Base-by-base conservation (phyloP, 148 eudicot genomes). In the Rhododendron henanense region DNA sequence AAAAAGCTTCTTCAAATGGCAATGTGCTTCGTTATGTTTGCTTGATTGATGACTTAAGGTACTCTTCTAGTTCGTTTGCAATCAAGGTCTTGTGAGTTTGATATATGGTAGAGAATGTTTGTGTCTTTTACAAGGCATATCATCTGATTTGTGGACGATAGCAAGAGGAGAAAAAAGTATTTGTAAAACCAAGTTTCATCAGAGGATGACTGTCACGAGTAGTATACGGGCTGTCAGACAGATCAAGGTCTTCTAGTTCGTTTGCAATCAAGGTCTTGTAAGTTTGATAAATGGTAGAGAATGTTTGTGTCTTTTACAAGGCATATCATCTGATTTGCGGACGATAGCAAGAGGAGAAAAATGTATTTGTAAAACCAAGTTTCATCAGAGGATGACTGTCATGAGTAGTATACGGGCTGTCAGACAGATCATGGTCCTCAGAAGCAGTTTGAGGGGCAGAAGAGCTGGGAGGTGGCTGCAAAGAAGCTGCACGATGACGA, bases 1-100 rank as follows among this genome's bases (percentile, higher is more conserved):
- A 79, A 37, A 93, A 50, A 33, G 98, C 99, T 88, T 87, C 98
- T 85, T 88, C 96, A 83, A 91, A 88, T 44, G 98, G 98, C 85
- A 93, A 93, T 79, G 98, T 93, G 83, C 91, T 97, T 65, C 99
- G 99, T 84, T 97, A 95, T 90, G 98, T 93, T 78, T 97, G 99
- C 88, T 85, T 94, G 86, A 93, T 97, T 76, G 95, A 95, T 84
- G 90, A 92, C 37, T 90, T 94, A 53, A 90, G 98, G 99, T 97
- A 95, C 33, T 25, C n/a, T 86, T 81, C 11, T 15, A 83, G 8
- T 81, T 86, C 25, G 13, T 44, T 76, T 74, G 51, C 81, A 6
- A 25, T 19, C 13, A 28, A 10, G 4, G 6, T 28, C 71, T 67
- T 39, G 18, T 19, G 9, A 53, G 74, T 84, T 33, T 51, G 14